Percentiles rank a stretch among this genome's conserved stretches.
phyloP scores from a whole-genome alignment of 1,284 basidiomycete genomes.

The Fomitopsis pinicola region DNA sequence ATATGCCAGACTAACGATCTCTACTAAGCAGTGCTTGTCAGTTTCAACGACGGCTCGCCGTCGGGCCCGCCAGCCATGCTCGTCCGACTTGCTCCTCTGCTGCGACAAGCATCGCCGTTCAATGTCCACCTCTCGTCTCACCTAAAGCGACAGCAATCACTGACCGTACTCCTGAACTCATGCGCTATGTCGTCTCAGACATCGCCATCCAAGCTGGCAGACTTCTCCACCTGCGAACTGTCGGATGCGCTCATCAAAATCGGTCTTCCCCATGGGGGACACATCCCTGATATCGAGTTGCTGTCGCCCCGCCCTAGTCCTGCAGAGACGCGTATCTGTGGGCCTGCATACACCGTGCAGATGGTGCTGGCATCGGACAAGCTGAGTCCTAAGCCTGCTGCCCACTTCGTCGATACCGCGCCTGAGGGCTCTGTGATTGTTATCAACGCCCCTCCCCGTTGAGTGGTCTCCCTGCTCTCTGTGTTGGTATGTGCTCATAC shows the following conservation, averaged over 20 bases:
- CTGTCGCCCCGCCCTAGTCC: constrained; percentile 40
- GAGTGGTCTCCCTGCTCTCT: constrained; percentile 20
- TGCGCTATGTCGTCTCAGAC: constrained; percentile 14
- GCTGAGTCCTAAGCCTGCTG: constrained; percentile 59
- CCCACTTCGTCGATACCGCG: constrained; percentile 86
- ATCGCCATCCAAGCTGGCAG: constrained; percentile 30
- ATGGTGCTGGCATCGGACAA: constrained; percentile 71
- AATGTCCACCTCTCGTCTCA: constrained; percentile 1
- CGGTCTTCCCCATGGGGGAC: constrained; percentile 70
- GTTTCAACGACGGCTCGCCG: background rate
- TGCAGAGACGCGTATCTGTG: constrained; percentile 46
- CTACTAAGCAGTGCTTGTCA: background rate
- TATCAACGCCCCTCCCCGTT: constrained; percentile 75
- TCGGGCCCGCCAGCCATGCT: background rate
- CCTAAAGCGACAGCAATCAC: constrained; percentile 1
- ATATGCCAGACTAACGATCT: background rate
- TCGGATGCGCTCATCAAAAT: constrained; percentile 92
- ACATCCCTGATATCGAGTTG: constrained; percentile 76
- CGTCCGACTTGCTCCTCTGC: background rate
- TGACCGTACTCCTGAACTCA: constrained; percentile 8
- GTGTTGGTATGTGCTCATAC: constrained; percentile 10
- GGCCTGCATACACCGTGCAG: constrained; percentile 88
- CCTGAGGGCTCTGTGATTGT: constrained; percentile 68
- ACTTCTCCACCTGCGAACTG: constrained; percentile 76
- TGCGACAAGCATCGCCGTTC: constrained; percentile 1